A percentile compares a stretch with the other conserved stretches of the same genome.
Evolutionary conservation across 305 asterid species (phyloP).

Genomic region (Fraxinus floribunda): DNA sequence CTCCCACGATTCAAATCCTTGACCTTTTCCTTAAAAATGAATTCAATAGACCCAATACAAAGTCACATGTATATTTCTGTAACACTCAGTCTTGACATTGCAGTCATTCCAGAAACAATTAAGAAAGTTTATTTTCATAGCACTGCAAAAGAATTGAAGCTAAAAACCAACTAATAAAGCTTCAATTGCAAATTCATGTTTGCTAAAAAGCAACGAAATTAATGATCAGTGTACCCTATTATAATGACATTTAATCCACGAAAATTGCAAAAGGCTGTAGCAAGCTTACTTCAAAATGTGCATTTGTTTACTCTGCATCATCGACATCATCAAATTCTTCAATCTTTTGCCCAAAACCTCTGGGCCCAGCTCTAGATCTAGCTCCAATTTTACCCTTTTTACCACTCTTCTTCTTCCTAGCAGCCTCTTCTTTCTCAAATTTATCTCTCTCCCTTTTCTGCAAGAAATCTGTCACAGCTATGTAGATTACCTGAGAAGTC

Average conservation of each 20-base stretch:
- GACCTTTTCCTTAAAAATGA: neutral
- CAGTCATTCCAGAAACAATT: neutral
- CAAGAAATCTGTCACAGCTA: constrained; percentile 82
- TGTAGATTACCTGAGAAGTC: constrained; percentile 64
- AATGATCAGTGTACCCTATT: neutral
- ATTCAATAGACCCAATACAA: neutral
- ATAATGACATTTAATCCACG: neutral
- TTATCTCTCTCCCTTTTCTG: constrained; percentile 76
- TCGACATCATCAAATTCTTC: constrained; percentile 36
- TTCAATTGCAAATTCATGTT: neutral
- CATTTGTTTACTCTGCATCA: constrained; percentile 19
- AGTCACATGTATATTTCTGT: neutral
- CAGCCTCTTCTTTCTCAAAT: constrained; percentile 77
- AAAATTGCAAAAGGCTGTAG: neutral
- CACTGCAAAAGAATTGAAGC: neutral
- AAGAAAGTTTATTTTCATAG: neutral
- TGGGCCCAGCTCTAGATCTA: constrained; percentile 61
- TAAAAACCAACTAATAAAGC: neutral
- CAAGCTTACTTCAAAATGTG: neutral
- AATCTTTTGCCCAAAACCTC: constrained; percentile 82
- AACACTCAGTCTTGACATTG: neutral
- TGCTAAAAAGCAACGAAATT: neutral
- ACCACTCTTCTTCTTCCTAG: constrained; percentile 52
- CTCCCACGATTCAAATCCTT: neutral
- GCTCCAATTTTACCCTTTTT: constrained; percentile 46